phyloP scores from a whole-genome alignment of 345 rosid genomes.

The Acer negundo region DNA sequence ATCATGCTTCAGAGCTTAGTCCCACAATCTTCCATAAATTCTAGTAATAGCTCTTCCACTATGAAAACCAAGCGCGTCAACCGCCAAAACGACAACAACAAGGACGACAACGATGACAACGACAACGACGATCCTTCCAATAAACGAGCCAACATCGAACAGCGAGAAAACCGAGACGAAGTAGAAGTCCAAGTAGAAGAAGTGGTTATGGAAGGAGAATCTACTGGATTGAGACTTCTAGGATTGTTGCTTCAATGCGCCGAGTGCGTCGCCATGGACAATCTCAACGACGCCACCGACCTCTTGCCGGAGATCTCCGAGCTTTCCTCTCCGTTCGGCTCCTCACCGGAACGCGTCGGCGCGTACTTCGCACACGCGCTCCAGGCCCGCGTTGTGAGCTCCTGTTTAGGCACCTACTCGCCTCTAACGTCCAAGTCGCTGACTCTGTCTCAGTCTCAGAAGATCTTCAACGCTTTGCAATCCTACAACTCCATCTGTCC shows the following conservation, averaged over 20 bases:
- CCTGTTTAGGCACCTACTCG: constrained; percentile 54
- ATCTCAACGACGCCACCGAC: constrained; percentile 67
- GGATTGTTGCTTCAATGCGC: constrained; percentile 92
- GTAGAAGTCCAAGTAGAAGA: constrained; percentile 14
- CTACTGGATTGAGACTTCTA: constrained; percentile 61
- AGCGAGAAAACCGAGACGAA: constrained; percentile 24
- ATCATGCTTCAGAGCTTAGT: constrained; percentile 67
- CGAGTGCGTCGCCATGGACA: constrained; percentile 78
- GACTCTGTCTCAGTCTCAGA: constrained; percentile 59
- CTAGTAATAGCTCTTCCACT: constrained; percentile 38
- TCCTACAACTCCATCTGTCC: constrained; percentile 82
- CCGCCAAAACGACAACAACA: constrained; percentile 31
- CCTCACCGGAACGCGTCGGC: constrained; percentile 87
- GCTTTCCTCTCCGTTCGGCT: constrained; percentile 82
- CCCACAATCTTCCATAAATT: constrained; percentile 43
- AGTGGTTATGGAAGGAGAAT: constrained; percentile 38
- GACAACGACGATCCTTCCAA: constrained; percentile 44
- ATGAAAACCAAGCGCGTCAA: constrained; percentile 63
- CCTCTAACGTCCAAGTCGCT: constrained; percentile 47
- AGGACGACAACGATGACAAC: constrained; percentile 7
- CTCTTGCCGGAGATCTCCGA: constrained; percentile 77
- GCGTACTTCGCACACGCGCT: constrained; percentile 89
- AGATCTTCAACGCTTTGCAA: constrained; percentile 78
- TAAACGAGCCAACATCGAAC: constrained; percentile 48
- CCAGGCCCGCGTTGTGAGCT: constrained; percentile 82